phyloP scores from a whole-genome alignment of 140 eudicot species.

The Oenanthe javanica region DNA sequence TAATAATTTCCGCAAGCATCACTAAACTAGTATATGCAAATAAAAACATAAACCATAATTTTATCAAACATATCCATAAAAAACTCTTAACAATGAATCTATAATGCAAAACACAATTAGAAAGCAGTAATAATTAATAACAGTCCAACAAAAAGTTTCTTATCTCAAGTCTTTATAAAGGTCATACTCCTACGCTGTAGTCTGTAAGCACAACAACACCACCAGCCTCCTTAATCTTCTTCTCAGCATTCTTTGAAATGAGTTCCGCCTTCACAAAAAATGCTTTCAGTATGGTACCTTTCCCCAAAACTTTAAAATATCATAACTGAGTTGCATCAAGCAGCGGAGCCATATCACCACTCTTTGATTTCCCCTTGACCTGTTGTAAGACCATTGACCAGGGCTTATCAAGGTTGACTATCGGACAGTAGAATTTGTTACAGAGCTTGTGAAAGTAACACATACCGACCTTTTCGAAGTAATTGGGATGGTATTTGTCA shows the following conservation, averaged over 20 bases:
- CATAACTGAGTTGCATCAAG: slow-evolving; percentile 49
- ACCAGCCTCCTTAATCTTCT: slow-evolving; percentile 58
- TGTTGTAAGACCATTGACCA: slow-evolving; percentile 54
- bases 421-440: slow-evolving; percentile 53
- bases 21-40: too few species aligned
- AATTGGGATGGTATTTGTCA: slow-evolving; percentile 64
- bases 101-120: neutral
- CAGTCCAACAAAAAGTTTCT: too few species aligned
- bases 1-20: too few species aligned
- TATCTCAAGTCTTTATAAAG: too few species aligned
- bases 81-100: neutral
- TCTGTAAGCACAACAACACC: slow-evolving; percentile 54
- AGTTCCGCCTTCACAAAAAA: slow-evolving; percentile 49
- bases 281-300: slow-evolving; percentile 43
- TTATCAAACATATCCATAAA: neutral
- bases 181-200: slow-evolving; percentile 19
- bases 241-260: slow-evolving; percentile 46
- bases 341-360: slow-evolving; percentile 34
- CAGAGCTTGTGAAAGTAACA: slow-evolving; percentile 48
- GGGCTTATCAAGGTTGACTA: slow-evolving; percentile 48
- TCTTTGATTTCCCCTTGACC: slow-evolving; percentile 26
- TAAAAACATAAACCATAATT: too few species aligned
- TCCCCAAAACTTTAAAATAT: slow-evolving; percentile 45
- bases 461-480: slow-evolving; percentile 62
- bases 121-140: neutral